phyloP scores from a whole-genome alignment of 768 basidiomycete species.

The Tephrocybe sp. region DNA sequence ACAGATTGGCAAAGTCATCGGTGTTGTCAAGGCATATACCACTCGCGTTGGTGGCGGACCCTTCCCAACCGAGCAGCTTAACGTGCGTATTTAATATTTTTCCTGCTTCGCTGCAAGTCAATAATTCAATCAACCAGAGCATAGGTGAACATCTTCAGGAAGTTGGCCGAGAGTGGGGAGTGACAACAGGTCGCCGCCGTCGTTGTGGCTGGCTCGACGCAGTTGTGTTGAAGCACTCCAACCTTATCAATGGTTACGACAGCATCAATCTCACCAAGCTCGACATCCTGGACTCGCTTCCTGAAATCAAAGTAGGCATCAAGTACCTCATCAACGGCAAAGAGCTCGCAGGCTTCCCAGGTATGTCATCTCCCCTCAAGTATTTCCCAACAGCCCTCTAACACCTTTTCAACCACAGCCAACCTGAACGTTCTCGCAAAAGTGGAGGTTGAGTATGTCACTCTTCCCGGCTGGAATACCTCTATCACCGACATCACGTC shows the following conservation, averaged over 20 bases:
- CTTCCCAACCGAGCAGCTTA: conserved; percentile 94
- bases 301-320: conserved; percentile 86
- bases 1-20: conserved; percentile 81
- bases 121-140: conserved; percentile 43
- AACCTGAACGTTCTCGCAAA: conserved; percentile 78
- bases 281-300: conserved; percentile 82
- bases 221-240: conserved; percentile 91
- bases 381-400: background rate
- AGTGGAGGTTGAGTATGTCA: conserved; percentile 86
- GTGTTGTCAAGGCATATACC: conserved; percentile 98
- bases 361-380: conserved; percentile 46
- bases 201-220: conserved; percentile 98
- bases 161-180: conserved; percentile 89
- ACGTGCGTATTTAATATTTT: conserved; percentile 48
- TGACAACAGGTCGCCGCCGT: conserved; percentile 88
- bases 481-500: conserved; percentile 63
- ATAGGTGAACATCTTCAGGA: conserved; percentile 88
- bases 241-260: conserved; percentile 95
- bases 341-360: conserved; percentile 84
- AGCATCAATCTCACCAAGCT: conserved; percentile 93
- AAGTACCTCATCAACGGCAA: conserved; percentile 79
- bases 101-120: background rate
- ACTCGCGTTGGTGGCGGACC: conserved; percentile 98
- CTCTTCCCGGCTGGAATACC: conserved; percentile 88
- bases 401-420: conserved; percentile 42